Conservation (phyloP, 108 stramenopile species). For the Conticribra guillardii region DNA sequence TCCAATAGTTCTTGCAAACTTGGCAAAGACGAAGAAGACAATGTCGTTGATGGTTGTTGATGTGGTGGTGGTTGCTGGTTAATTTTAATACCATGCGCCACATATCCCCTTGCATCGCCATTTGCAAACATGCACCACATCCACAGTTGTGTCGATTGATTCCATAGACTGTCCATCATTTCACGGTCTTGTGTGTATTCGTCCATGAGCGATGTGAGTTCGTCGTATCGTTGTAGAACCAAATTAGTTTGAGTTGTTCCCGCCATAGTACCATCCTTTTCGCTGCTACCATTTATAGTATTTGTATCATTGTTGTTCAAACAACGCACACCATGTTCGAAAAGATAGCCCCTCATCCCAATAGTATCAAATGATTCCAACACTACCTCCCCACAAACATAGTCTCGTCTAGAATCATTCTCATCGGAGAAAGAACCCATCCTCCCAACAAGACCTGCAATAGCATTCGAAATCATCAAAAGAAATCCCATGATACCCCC, state of each 20-base stretch:
- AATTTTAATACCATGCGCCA: slow-evolving; percentile 6
- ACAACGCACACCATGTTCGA: slow-evolving; percentile 6
- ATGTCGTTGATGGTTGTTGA: neutral
- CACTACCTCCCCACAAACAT: slow-evolving; percentile 6
- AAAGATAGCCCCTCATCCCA: slow-evolving; percentile 11
- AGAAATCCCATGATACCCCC: neutral
- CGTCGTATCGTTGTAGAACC: neutral
- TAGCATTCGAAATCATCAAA: slow-evolving; percentile 1
- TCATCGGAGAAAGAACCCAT: too few species aligned
- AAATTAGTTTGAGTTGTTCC: neutral
- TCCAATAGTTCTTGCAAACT: slow-evolving; percentile 12
- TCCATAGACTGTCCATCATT: slow-evolving; percentile 12
- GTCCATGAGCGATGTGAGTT: neutral
- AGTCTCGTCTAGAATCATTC: neutral
- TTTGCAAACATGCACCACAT: slow-evolving; percentile 19
- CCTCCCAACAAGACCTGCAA: neutral
- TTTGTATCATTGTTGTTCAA: neutral
- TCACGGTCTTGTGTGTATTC: neutral
- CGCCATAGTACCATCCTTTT: neutral
- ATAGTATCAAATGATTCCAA: slow-evolving; percentile 9
- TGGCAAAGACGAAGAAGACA: neutral
- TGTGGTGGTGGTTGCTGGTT: neutral
- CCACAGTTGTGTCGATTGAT: neutral
- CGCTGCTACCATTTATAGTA: neutral
- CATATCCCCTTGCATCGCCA: slow-evolving; percentile 20